A percentile compares a stretch with the other conserved stretches of the same genome.
Evolutionary conservation across 176 grass and related monocot species (phyloP).

Genomic region (Aegilops umbellulata): DNA sequence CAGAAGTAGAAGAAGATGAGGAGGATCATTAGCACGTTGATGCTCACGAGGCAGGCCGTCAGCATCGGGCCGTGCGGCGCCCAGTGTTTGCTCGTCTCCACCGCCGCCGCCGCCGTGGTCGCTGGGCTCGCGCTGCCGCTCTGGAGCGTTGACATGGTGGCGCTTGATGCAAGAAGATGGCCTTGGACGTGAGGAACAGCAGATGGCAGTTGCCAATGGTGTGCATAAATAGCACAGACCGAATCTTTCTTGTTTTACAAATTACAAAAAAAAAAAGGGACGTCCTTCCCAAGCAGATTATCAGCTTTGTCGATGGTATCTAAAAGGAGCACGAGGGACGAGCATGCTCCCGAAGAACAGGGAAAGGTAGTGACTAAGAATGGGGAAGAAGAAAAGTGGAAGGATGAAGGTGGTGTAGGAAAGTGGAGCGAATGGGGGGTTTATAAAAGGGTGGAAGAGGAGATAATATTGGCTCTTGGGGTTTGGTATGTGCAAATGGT

Average conservation of each 20-base stretch:
- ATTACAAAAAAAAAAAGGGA: not conserved
- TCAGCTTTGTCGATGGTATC: not conserved
- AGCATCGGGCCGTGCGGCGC: constrained; percentile 27
- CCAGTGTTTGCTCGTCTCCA: constrained; percentile 24
- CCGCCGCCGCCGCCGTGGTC: constrained; percentile 3
- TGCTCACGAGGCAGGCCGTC: constrained; percentile 34
- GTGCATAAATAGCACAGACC: constrained; percentile 26
- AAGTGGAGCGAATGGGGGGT: not conserved
- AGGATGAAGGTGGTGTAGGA: not conserved
- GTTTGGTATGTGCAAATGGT: constrained; percentile 1
- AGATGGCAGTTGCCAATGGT: not conserved
- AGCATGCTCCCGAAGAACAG: not conserved
- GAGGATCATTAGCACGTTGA: constrained; percentile 52
- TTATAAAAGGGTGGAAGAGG: constrained; percentile 23
- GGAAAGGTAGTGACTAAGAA: too few species aligned
- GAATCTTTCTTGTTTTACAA: not conserved
- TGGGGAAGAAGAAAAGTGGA: not conserved
- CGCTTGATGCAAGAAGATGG: not conserved
- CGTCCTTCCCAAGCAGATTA: not conserved
- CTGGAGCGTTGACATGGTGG: constrained; percentile 29
- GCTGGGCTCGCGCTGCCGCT: not conserved
- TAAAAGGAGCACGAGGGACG: not conserved
- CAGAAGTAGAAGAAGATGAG: constrained; percentile 67
- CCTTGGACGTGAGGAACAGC: not conserved
- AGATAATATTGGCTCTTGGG: not conserved